Evolutionary conservation across 2,329 filamentous ascomycete genomes (phyloP).

Genomic region (Aspergillus vadensis): DNA sequence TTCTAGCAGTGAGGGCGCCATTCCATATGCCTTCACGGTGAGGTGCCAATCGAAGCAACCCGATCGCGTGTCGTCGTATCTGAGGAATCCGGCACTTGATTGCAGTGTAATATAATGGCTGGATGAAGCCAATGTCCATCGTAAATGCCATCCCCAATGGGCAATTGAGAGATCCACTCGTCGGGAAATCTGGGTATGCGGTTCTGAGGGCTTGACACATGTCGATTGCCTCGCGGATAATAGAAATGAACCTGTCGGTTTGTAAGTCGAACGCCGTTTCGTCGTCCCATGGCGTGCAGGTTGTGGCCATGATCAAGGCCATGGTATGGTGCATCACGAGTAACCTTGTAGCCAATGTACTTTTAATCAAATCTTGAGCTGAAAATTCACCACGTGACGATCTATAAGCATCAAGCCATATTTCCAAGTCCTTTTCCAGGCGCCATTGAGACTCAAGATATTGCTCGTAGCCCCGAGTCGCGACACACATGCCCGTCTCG

Average conservation of each 20-base stretch:
- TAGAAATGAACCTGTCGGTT: constrained; percentile 22
- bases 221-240: constrained; percentile 13
- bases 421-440: background rate
- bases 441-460: background rate
- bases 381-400: background rate
- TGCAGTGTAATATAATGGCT: constrained; percentile 36
- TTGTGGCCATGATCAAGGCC: constrained; percentile 45
- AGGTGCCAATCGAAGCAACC: background rate
- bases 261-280: constrained; percentile 30
- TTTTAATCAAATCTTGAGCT: background rate
- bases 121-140: constrained; percentile 36
- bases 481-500: background rate
- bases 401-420: constrained; percentile 28
- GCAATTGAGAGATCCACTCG: background rate
- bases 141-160: constrained; percentile 11
- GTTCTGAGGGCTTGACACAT: constrained; percentile 14
- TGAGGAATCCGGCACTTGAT: constrained; percentile 36
- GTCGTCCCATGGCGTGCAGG: constrained; percentile 26
- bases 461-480: background rate
- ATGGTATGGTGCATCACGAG: constrained; percentile 47
- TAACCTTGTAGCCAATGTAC: constrained; percentile 22
- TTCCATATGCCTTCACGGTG: constrained; percentile 15
- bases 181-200: background rate
- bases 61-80: constrained; percentile 31
- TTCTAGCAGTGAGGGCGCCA: constrained; percentile 1